Percentiles rank a stretch among this genome's conserved stretches.
Evolutionary conservation across 2,329 filamentous ascomycete genomes (phyloP).

Genomic region (Ceratocystis eucalypticola): DNA sequence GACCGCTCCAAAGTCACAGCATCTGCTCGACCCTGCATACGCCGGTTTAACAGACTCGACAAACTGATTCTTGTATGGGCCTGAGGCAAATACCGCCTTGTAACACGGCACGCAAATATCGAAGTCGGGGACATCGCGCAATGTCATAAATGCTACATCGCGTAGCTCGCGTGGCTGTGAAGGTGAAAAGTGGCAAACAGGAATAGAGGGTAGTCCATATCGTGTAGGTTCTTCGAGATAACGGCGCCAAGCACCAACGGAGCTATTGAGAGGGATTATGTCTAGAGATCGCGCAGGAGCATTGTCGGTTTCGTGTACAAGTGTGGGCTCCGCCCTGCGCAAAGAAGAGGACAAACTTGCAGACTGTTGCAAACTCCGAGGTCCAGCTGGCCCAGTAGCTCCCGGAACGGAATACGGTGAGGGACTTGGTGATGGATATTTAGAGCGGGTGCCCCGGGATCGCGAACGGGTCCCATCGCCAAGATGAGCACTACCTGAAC

Average conservation of each 20-base stretch:
- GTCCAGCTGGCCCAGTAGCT: conserved; percentile 19
- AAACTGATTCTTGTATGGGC: conserved; percentile 55
- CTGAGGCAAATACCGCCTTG: conserved; percentile 51
- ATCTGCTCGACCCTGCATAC: conserved; percentile 27
- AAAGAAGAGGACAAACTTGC: conserved; percentile 8
- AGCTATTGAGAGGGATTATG: conserved; percentile 11
- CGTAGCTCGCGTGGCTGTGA: conserved; percentile 43
- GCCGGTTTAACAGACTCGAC: conserved; percentile 36
- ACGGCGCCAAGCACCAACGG: conserved; percentile 34
- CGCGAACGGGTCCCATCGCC: conserved; percentile 12
- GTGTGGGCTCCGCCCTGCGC: conserved; percentile 9
- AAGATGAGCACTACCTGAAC: conserved; percentile 20
- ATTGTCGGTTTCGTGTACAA: background rate
- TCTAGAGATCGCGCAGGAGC: background rate
- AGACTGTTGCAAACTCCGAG: conserved; percentile 22
- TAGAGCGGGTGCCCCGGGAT: conserved; percentile 13
- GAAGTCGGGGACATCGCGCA: conserved; percentile 56
- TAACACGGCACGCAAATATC: conserved; percentile 77
- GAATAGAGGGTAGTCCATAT: conserved; percentile 37
- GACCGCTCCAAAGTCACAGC: conserved; percentile 64
- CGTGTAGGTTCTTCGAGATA: conserved; percentile 40
- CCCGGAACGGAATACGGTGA: conserved; percentile 5
- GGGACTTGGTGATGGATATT: conserved; percentile 11
- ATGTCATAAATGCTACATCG: conserved; percentile 62
- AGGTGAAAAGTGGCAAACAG: conserved; percentile 41